Percentiles rank a stretch among this genome's conserved stretches.
phyloP scores from a whole-genome alignment of 1,284 basidiomycete species.

The Ganoderma resinaceum region DNA sequence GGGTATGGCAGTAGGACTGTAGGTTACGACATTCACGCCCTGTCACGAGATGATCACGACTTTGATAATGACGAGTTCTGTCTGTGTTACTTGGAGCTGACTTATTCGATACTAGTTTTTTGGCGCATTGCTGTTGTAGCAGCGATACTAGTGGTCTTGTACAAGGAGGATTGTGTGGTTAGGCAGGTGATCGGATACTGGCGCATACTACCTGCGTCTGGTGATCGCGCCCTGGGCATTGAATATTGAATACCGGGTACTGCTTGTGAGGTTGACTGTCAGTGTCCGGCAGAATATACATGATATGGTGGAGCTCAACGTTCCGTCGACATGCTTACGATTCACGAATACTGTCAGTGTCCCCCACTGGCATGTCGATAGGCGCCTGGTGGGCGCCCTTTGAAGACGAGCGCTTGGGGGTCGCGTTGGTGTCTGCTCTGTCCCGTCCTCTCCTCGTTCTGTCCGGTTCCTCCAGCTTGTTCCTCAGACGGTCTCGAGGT shows the following conservation, averaged over 20 bases:
- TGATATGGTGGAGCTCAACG: background rate
- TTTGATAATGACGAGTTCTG: background rate
- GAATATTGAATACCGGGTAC: no score
- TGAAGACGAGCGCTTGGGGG: background rate
- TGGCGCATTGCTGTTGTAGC: background rate
- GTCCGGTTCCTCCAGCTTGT: background rate
- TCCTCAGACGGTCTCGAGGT: background rate
- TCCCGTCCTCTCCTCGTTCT: no score
- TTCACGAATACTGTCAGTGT: no score
- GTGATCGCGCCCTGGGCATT: no score
- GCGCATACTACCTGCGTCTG: no score
- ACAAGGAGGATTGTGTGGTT: conserved; percentile 1
- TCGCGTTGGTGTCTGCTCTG: background rate
- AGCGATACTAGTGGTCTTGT: background rate
- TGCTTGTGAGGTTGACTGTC: no score
- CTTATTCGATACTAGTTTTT: conserved; percentile 21
- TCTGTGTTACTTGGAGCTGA: conserved; percentile 9
- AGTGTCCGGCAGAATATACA: no score
- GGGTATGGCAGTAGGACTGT: conserved; percentile 17
- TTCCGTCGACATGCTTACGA: no score
- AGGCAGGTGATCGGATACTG: background rate
- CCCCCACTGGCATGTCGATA: no score
- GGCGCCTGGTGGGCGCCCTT: no score
- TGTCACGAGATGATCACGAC: conserved; percentile 26
- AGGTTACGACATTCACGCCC: conserved; percentile 29